Evolutionary conservation across 1,284 basidiomycete species (phyloP).

Genomic region (Sporisorium exsertum): DNA sequence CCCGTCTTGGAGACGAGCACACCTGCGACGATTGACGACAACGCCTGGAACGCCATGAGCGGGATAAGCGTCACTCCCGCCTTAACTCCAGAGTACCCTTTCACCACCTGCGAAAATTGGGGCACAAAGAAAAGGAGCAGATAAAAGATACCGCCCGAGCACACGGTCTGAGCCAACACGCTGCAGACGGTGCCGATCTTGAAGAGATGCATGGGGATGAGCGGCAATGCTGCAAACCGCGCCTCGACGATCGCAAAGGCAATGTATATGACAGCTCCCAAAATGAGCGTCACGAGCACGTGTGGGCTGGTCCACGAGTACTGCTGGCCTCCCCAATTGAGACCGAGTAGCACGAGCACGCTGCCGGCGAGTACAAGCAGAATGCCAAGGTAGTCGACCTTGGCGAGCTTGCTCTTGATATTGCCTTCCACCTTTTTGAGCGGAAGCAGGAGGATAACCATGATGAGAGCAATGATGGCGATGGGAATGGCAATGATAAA

Average conservation of each 20-base stretch:
- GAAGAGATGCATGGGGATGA: slow-evolving; percentile 75
- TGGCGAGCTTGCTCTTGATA: slow-evolving; percentile 37
- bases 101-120: slow-evolving; percentile 80
- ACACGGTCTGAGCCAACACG: slow-evolving; percentile 73
- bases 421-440: slow-evolving; percentile 52
- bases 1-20: slow-evolving; percentile 77
- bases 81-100: slow-evolving; percentile 76
- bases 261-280: slow-evolving; percentile 74
- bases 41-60: slow-evolving; percentile 75
- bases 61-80: slow-evolving; percentile 77
- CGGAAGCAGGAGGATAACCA: slow-evolving; percentile 43
- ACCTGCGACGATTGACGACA: slow-evolving; percentile 71
- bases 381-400: slow-evolving; percentile 48
- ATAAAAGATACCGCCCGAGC: slow-evolving; percentile 63
- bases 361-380: slow-evolving; percentile 40
- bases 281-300: slow-evolving; percentile 73
- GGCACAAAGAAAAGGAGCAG: slow-evolving; percentile 74
- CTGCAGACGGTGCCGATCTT: slow-evolving; percentile 77
- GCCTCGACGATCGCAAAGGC: slow-evolving; percentile 81
- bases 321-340: slow-evolving; percentile 75
- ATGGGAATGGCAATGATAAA: slow-evolving; percentile 51
- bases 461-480: slow-evolving; percentile 27
- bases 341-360: slow-evolving; percentile 72
- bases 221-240: slow-evolving; percentile 76
- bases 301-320: slow-evolving; percentile 69